Conservation (phyloP, 2,329 filamentous ascomycete species). For the Trichoderma guizhouense region DNA sequence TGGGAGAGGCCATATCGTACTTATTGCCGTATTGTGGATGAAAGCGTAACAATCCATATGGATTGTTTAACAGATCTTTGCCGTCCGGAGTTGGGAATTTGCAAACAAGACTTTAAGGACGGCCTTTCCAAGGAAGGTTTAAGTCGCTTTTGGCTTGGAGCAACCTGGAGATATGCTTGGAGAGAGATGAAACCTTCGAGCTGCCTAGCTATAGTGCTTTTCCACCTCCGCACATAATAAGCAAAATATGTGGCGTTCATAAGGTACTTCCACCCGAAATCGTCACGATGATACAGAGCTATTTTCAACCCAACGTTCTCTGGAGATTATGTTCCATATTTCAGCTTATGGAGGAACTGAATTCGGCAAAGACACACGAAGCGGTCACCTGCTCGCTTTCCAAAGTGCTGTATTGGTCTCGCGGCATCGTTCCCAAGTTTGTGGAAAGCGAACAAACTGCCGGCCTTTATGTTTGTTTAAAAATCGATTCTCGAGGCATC, state of each 20-base stretch:
- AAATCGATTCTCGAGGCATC: neutral
- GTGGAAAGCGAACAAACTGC: neutral
- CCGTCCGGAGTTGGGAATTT: too few species aligned
- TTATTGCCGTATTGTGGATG: too few species aligned
- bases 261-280: neutral
- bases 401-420: neutral
- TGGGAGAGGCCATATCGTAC: too few species aligned
- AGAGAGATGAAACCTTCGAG: neutral
- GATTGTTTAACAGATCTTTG: too few species aligned
- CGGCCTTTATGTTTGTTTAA: neutral
- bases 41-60: too few species aligned
- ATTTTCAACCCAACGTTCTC: accelerated
- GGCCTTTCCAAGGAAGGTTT: too few species aligned
- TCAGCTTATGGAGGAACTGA: neutral
- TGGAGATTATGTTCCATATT: neutral
- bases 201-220: neutral
- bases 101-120: too few species aligned
- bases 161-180: too few species aligned
- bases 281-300: neutral
- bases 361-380: neutral
- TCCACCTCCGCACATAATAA: neutral
- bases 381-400: neutral
- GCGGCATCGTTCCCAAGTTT: neutral
- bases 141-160: too few species aligned
- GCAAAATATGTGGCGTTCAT: neutral